These are phyloP conservation scores for Backusella macrospora DNA, from an alignment of 192 early-diverging fungal species.

Conservation along the genomic window DNA sequence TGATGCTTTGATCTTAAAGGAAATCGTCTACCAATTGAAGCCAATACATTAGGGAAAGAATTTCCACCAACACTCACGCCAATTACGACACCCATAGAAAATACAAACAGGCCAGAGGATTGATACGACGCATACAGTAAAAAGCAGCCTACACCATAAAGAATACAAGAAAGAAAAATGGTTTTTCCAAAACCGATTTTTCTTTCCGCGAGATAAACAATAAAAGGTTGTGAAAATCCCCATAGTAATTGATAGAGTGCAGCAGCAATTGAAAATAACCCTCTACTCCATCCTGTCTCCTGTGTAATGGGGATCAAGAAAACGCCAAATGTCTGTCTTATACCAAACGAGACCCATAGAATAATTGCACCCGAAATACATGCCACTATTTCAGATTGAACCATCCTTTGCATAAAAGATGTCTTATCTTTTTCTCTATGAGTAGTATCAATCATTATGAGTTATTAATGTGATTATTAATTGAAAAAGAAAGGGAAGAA, in stretches of 20 bases:
- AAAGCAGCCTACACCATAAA: slow-evolving; percentile 27
- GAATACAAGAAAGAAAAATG: slow-evolving; percentile 9
- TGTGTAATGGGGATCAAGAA: slow-evolving; percentile 32
- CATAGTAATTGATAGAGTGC: slow-evolving; percentile 34
- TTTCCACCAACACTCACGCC: slow-evolving; percentile 39
- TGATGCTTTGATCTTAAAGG: slow-evolving; percentile 27
- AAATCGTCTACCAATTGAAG: slow-evolving; percentile 31
- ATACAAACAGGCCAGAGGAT: slow-evolving; percentile 28
- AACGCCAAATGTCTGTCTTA: slow-evolving; percentile 38
- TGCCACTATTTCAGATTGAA: slow-evolving; percentile 8
- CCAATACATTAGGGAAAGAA: slow-evolving; percentile 32
- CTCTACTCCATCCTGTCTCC: slow-evolving; percentile 32
- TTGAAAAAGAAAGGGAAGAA: not conserved
- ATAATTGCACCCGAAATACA: slow-evolving; percentile 31
- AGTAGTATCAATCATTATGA: not conserved
- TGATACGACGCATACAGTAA: slow-evolving; percentile 9
- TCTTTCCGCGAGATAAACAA: slow-evolving; percentile 29
- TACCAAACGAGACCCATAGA: slow-evolving; percentile 35
- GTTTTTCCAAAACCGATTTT: slow-evolving; percentile 22
- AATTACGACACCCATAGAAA: slow-evolving; percentile 31
- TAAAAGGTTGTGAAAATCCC: slow-evolving; percentile 30
- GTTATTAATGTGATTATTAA: not conserved
- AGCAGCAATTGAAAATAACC: slow-evolving; percentile 29
- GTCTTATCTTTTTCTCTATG: not conserved
- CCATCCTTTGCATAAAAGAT: not conserved